Evolutionary conservation across 257 asterid species (phyloP).

Genomic region (Primulina huaijiensis): DNA sequence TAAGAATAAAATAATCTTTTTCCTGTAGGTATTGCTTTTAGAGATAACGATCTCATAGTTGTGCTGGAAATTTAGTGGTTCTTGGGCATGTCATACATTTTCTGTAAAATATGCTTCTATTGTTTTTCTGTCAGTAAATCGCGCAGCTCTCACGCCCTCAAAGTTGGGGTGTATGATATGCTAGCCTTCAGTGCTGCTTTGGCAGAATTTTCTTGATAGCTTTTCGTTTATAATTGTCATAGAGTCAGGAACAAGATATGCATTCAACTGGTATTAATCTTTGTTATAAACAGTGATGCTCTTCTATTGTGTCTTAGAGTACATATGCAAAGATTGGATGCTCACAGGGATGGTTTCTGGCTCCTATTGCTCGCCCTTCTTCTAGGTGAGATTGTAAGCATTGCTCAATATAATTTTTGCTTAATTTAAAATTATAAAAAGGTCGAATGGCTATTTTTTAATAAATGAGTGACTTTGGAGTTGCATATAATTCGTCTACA

Average conservation of each 20-base stretch:
- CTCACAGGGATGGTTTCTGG: conserved; percentile 85
- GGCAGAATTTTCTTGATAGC: not conserved
- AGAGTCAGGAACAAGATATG: not conserved
- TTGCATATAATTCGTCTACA: not conserved
- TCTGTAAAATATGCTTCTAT: not conserved
- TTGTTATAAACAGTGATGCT: conserved; percentile 22
- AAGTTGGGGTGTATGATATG: not conserved
- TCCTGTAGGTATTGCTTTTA: not conserved
- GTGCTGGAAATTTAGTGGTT: not conserved
- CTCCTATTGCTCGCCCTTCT: conserved; percentile 70
- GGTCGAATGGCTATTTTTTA: not conserved
- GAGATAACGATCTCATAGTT: not conserved
- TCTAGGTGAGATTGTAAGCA: conserved; percentile 42
- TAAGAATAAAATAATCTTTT: too few relatives aligned
- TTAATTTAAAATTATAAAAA: not conserved
- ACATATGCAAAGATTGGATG: conserved; percentile 85
- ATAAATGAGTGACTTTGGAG: not conserved
- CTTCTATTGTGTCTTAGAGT: conserved; percentile 40
- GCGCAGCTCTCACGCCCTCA: not conserved
- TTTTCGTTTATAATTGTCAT: not conserved
- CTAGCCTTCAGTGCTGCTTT: not conserved
- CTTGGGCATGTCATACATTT: not conserved
- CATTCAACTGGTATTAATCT: conserved; percentile 14
- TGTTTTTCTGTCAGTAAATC: not conserved
- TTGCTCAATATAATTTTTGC: not conserved